Evolutionary conservation across 148 eudicot species (phyloP).

Genomic region (Spergularia marina): DNA sequence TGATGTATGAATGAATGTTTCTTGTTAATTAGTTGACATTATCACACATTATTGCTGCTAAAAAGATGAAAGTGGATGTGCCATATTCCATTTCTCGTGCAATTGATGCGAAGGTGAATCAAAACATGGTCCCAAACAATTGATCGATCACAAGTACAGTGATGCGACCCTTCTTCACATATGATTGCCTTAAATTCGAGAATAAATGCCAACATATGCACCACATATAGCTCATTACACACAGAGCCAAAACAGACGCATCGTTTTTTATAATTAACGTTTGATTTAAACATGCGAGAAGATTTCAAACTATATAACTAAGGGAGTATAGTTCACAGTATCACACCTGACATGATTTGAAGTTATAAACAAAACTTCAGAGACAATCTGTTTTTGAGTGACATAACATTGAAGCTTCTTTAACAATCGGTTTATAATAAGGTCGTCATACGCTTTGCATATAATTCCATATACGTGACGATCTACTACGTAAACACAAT

Average conservation of each 20-base stretch:
- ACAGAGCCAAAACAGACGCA: too few species aligned
- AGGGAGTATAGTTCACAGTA: too few species aligned
- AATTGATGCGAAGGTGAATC: neutral
- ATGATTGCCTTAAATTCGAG: neutral
- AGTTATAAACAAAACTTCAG: too few species aligned
- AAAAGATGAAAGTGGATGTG: neutral
- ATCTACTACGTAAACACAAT: neutral
- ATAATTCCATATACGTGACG: neutral
- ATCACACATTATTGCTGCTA: neutral
- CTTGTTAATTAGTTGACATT: neutral
- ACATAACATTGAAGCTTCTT: neutral
- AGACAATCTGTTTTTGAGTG: neutral
- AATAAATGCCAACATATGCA: constrained; percentile 8
- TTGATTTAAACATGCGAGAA: too few species aligned
- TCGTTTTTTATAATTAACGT: too few species aligned
- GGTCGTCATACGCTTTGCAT: neutral
- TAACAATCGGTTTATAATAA: too few species aligned
- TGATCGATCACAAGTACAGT: constrained; percentile 3
- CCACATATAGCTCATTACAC: too few species aligned
- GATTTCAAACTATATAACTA: neutral
- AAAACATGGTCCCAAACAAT: constrained; percentile 18
- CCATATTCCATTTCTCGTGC: constrained; percentile 24
- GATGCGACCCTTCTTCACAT: constrained; percentile 1
- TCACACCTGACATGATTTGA: too few species aligned
- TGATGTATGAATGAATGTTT: neutral